Conservation (phyloP, 768 basidiomycete genomes). For the Neoboletus subvelutipes region DNA sequence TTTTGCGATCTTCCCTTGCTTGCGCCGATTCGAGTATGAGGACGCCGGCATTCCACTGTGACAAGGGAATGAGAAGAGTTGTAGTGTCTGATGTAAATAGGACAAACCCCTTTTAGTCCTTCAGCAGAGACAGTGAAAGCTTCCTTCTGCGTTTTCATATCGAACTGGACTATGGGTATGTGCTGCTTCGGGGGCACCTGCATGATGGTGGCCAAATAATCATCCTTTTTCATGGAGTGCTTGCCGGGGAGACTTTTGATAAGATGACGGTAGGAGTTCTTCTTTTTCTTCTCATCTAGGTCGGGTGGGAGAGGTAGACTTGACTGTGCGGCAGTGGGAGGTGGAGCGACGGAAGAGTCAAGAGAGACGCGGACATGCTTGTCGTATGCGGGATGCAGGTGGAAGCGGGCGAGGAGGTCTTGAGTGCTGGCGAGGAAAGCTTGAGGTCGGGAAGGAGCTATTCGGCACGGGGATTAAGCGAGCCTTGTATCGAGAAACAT, state of each 20-base stretch:
- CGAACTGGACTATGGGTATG: slow-evolving; percentile 60
- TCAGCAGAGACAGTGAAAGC: slow-evolving; percentile 73
- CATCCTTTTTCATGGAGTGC: slow-evolving; percentile 79
- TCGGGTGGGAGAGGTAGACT: slow-evolving; percentile 49
- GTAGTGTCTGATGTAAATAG: slow-evolving; percentile 12
- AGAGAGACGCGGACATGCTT: slow-evolving; percentile 67
- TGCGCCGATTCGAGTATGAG: slow-evolving; percentile 69
- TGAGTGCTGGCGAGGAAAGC: slow-evolving; percentile 69
- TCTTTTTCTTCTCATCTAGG: slow-evolving; percentile 66
- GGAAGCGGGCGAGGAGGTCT: slow-evolving; percentile 73
- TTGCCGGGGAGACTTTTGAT: slow-evolving; percentile 78
- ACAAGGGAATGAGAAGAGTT: slow-evolving; percentile 11
- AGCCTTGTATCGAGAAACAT: slow-evolving; percentile 1
- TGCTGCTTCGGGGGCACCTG: slow-evolving; percentile 70
- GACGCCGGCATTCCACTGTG: slow-evolving; percentile 65
- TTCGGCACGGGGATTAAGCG: slow-evolving; percentile 22
- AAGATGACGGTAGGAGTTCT: slow-evolving; percentile 74
- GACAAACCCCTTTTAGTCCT: slow-evolving; percentile 68
- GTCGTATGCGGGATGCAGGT: slow-evolving; percentile 73
- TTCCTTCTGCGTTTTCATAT: slow-evolving; percentile 63
- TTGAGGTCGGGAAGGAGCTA: slow-evolving; percentile 32
- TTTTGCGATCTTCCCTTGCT: slow-evolving; percentile 75
- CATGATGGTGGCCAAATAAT: slow-evolving; percentile 65
- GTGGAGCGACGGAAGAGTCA: slow-evolving; percentile 22
- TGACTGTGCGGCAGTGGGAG: slow-evolving; percentile 32